Base-by-base conservation (phyloP, 768 basidiomycete species). In the Dioszegia hungarica region DNA sequence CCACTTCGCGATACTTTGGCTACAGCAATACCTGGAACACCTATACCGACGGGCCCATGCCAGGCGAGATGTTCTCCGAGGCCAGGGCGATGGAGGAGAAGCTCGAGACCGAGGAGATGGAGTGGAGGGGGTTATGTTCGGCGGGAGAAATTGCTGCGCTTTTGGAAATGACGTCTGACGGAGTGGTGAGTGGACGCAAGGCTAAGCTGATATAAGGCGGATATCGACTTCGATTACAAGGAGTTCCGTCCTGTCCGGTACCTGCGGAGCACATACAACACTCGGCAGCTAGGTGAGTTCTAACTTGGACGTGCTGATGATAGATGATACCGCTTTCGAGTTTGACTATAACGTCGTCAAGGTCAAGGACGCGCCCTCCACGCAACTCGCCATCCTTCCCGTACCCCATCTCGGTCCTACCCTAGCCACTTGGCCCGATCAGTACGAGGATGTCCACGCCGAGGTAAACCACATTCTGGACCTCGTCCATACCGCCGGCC, bases 111-210 rank as follows among this genome's bases (percentile, higher is more conserved):
- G 78, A 80, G 5, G 79, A 43, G 19, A 38, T 51, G 36, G 54
- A 77, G 1, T 95, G 92, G 91, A 83, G 88, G 0, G 71, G 90
- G 43, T 78, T 86, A 28, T 84, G 89, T 3, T 83, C 83, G 2
- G 27, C 47, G 6, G 90, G 92, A 8, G 89, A 92, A 62, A 79
- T 84, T 46, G 86, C 88, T 14, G 83, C 85, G 0, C 75, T 94
- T 57, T 77, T 90, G 29, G 82, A 89, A 58, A 79, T 90, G n/a
- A 83, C 86, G n/a, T 92, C 90, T 0, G 85, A 89, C 56, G 81
- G 85, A 59, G 85, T 86, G 78, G 88, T 85, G 63, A 63, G 78
- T 54, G 11, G 5, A 10, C 24, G 6, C 52, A 24, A 27, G 19
- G 36, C 24, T 39, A 51, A 24, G 25, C 36, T 51, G 29, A 66